phyloP scores from a whole-genome alignment of 2,329 filamentous ascomycete genomes.

The Ophiostoma ips region DNA sequence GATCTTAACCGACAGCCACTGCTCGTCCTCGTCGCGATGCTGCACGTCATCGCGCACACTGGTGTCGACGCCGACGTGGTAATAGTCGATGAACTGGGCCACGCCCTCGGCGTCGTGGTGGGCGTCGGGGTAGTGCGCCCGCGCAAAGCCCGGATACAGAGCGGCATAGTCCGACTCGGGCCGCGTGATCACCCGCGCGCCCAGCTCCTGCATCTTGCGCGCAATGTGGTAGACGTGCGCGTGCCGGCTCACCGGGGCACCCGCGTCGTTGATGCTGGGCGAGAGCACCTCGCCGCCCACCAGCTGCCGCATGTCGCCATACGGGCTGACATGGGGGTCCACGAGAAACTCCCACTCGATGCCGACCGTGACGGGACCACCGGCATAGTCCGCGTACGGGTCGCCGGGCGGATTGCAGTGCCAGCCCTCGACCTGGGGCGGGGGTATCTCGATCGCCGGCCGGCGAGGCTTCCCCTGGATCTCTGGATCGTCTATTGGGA shows the following conservation, averaged over 20 bases:
- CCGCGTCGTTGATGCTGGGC: neutral
- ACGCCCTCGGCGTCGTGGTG: neutral
- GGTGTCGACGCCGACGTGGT: neutral
- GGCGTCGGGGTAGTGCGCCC: neutral
- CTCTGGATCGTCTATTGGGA: too few relatives aligned
- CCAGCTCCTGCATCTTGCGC: neutral
- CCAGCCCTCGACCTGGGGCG: neutral
- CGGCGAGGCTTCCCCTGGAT: too few relatives aligned
- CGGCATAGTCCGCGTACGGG: neutral
- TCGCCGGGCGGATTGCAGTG: neutral
- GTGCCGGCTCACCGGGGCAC: neutral
- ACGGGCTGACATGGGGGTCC: neutral
- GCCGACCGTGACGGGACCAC: neutral
- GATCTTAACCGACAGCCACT: slow-evolving; percentile 3
- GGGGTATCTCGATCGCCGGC: neutral
- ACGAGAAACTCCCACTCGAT: slow-evolving; percentile 7
- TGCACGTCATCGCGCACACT: neutral
- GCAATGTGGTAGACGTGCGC: neutral
- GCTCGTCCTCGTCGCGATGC: neutral
- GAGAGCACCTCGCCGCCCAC: neutral
- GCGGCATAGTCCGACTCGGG: neutral
- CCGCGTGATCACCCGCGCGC: neutral
- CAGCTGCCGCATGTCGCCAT: neutral
- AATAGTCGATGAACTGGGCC: neutral
- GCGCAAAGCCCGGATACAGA: neutral